Evolutionary conservation across 371 early-diverging fungal species (phyloP).

Genomic region (Rhizomucor miehei): DNA sequence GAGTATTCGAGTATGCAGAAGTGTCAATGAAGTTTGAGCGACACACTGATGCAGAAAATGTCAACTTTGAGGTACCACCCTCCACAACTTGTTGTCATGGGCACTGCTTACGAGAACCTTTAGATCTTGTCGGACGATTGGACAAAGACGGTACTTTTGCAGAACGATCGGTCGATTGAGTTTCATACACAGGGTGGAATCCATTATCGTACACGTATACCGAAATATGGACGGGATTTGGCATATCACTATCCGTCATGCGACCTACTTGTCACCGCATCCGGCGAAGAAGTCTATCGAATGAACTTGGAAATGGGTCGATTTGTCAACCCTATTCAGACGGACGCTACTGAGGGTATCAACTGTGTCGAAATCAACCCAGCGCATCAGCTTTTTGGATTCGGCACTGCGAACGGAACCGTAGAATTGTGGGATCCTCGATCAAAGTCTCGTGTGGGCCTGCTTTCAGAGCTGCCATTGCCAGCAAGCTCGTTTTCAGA

Average conservation of each 20-base stretch:
- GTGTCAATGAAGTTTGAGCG: slow-evolving; percentile 98
- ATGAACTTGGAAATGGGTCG: slow-evolving; percentile 95
- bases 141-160: slow-evolving; percentile 94
- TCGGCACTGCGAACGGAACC: slow-evolving; percentile 85
- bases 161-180: slow-evolving; percentile 93
- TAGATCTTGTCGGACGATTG: slow-evolving; percentile 95
- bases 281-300: slow-evolving; percentile 84
- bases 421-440: slow-evolving; percentile 97
- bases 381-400: slow-evolving; percentile 89
- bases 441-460: slow-evolving; percentile 72
- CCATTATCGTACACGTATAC: slow-evolving; percentile 95
- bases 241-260: slow-evolving; percentile 91
- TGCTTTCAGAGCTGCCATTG: slow-evolving; percentile 52
- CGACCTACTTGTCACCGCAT: slow-evolving; percentile 87
- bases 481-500: slow-evolving; percentile 46
- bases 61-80: slow-evolving; percentile 71
- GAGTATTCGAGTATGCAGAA: slow-evolving; percentile 91
- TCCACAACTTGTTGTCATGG: not conserved
- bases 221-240: slow-evolving; percentile 93
- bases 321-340: slow-evolving; percentile 82
- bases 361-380: slow-evolving; percentile 85
- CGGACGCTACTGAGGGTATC: slow-evolving; percentile 72
- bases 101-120: not conserved
- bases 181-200: slow-evolving; percentile 96
- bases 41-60: slow-evolving; percentile 93